Base-by-base conservation (phyloP, 176 grass and related monocot genomes). In the Dendrocalamus sinicus region DNA sequence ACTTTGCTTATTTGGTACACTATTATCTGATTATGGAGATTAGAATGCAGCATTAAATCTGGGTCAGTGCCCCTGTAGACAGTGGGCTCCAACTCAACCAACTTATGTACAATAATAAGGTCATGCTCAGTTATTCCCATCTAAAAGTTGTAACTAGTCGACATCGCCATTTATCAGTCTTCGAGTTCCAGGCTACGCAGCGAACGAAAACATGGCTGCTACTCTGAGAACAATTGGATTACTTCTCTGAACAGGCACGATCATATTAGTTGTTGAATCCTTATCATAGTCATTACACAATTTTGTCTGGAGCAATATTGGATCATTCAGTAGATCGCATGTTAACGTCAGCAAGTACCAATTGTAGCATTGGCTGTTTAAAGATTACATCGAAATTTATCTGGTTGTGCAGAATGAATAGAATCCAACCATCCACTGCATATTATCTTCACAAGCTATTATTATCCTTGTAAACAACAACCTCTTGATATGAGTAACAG, bases 401-500 rank as follows among this genome's bases (percentile, higher is more conserved):
- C n/a, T 85, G 5, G 0, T 24, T 11, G 8, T 8, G 40, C 30
- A 76, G 5, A 81, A 30, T 24, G 51, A 72, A 12, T 5, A 83
- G 4, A 78, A 30, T 57, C 17, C 59, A 67, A 16, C 20, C 64
- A 41, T 46, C 14, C 12, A 10, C 16, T 72, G 23, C 4, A 46
- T 46, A 51, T 14, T 71, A 67, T 68, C 10, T 24, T 54, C 17
- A 12, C 23, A 43, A 64, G 32, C 16, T 19, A 3, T 22, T 24
- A 3, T 22, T 57, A 52, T 89, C 4, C 43, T 16, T 66, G 71
- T 6, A 64, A 54, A 60, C 19, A 35, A 10, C 12, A 23, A 7
- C 12, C 14, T 86, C 47, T 80, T 48, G 7, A 44, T 67, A 55
- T 69, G 13, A 46, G 37, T 83, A 64, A 15, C 48, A 76, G 6